Evolutionary conservation across 2,329 filamentous ascomycete species (phyloP), one percentile per base, ranked within the genome.

Genomic region (Akanthomyces muscarius): DNA sequence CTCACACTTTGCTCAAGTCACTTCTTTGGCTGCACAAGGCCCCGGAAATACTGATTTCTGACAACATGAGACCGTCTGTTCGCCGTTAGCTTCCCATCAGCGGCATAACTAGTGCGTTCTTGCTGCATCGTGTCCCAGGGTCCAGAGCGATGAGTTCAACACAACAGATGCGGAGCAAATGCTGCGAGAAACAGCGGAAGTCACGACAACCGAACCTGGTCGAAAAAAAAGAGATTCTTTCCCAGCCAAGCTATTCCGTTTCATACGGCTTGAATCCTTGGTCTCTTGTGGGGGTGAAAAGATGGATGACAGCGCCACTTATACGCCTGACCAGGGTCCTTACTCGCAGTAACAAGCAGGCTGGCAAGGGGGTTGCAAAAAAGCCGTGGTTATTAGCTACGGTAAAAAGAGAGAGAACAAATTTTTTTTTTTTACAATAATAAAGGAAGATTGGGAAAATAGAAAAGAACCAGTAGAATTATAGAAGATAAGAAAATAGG

Each of bases 301-400:
- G 48, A 53, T 44, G 48, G 16, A 61, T 61, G 58, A 61, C 50
- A 53, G 58, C 58, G 23, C 58, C 48, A 61, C 58, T 33, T 53
- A 61, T 25, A 53, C 10, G n/a, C 58, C 48, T 44, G 25, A 45
- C 48, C 58, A 53, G 58, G 58, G 38, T n/a, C 13, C 30, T 42
- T 60, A 44, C 47, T 60, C 56, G 56, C 45, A 38, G 48, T n/a
- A 11, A 11, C 53, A 45, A 8, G 13, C 18, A 33, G 23, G 18
- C 42, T 33, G 41, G 6, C 28, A 30, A 30, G 2, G 28, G 28
- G 28, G 28, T 30, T 30, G 28, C 28, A 30, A 6, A 30, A 30
- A 4, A 30, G 21, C 21, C 21, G 21, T 21, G 21, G 21, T 21
- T 21, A 1, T 21, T 21, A 21, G 21, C 21, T 21, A 21, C 21